phyloP scores from a whole-genome alignment of 768 basidiomycete genomes.

The Tylopilus vinaceipallidus region DNA sequence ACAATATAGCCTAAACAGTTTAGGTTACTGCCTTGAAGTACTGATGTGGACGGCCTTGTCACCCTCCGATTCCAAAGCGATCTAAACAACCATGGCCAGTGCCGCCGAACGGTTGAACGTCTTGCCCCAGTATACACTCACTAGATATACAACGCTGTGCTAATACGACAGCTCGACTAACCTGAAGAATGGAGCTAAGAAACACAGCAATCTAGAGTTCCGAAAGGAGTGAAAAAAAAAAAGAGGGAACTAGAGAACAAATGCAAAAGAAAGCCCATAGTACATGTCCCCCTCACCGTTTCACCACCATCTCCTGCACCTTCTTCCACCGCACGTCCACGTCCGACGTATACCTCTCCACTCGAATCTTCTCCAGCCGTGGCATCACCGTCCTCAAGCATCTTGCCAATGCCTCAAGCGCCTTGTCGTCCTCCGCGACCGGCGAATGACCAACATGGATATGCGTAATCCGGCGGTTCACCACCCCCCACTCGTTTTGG shows the following conservation, averaged over 20 bases:
- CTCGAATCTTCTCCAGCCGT: constrained; percentile 18
- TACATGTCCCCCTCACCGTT: neutral
- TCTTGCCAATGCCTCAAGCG: constrained; percentile 6
- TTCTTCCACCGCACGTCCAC: constrained; percentile 12
- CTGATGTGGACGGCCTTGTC: too few species aligned
- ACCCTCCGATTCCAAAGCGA: too few species aligned
- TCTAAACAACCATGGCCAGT: too few species aligned
- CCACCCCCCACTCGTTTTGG: constrained; percentile 18
- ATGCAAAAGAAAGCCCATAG: neutral
- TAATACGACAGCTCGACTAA: too few species aligned
- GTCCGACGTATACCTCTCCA: constrained; percentile 13
- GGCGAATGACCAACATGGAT: constrained; percentile 25
- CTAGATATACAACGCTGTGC: too few species aligned
- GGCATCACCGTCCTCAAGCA: constrained; percentile 24
- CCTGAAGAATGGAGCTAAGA: too few species aligned
- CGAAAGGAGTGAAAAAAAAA: too few species aligned
- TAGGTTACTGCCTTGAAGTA: too few species aligned
- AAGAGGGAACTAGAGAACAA: neutral
- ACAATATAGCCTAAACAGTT: too few species aligned
- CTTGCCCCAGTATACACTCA: too few species aligned
- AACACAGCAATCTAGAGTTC: too few species aligned
- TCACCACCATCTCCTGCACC: constrained; percentile 11
- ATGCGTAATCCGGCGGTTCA: constrained; percentile 15
- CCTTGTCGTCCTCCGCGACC: constrained; percentile 12
- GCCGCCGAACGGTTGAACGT: too few species aligned